These are phyloP conservation scores for Medicago ruthenica DNA, from an alignment of 306 rosid genomes.

Conservation along the genomic window DNA sequence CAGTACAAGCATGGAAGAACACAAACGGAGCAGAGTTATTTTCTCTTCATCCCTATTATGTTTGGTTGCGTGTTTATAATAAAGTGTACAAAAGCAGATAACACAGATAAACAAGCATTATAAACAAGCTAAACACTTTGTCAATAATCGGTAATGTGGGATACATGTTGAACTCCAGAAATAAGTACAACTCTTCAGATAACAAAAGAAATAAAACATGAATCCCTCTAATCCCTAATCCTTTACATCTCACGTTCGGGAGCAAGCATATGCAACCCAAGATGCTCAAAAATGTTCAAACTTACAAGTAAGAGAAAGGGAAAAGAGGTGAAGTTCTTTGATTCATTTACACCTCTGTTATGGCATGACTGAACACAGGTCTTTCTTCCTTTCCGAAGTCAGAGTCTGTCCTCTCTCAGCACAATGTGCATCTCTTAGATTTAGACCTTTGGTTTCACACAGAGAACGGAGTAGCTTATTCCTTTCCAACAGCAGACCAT, in stretches of 20 bases:
- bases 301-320: not conserved
- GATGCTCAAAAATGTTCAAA: not conserved
- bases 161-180: not conserved
- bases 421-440: too few relatives aligned
- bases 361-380: not conserved
- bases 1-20: constrained; percentile 9
- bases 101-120: not conserved
- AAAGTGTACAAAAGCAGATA: not conserved
- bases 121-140: not conserved
- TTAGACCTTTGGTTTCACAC: too few relatives aligned
- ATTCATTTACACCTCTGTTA: not conserved
- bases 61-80: not conserved
- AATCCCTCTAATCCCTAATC: not conserved
- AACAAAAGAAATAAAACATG: not conserved
- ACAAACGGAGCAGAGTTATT: not conserved
- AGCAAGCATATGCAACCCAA: not conserved
- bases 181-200: not conserved
- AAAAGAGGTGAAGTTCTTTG: not conserved
- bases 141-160: not conserved
- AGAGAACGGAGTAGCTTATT: too few relatives aligned
- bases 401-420: not conserved
- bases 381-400: not conserved
- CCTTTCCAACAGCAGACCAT: too few relatives aligned
- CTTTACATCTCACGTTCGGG: not conserved
- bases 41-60: not conserved